Evolutionary conservation across 2,329 filamentous ascomycete genomes (phyloP), one percentile per base, ranked within the genome.

Genomic region (Monosporascus sp.): DNA sequence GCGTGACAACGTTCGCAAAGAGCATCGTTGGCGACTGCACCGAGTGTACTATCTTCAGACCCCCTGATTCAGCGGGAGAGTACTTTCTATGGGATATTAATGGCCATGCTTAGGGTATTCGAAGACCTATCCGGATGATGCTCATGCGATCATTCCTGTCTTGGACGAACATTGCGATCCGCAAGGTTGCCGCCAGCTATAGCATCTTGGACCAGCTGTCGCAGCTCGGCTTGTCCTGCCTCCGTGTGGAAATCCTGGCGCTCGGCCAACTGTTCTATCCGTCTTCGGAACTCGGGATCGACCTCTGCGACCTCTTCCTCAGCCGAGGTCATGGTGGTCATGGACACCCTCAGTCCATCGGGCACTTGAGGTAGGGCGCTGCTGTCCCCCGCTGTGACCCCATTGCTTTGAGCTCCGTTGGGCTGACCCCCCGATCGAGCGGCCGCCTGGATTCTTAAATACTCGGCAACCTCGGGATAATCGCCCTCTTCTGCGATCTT

Each of bases 241-340:
- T 89, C 85, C 5, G 84, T 87, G 62, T 93, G 78, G 63, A 97
- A 96, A 65, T 97, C 91, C 24, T 88, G 85, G 41, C 90, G 80
- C 37, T 86, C 80, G 2, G 94, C 92, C 54, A 99, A 73, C 70
- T 96, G 88, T 64, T 97, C 91, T 65, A 99, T 97, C 50, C 89
- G 81, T 60, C 87, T 79, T 65, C 87, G 84, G 60, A 99, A 90
- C 60, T 92, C 91, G 1, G 89, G 84, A 66, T 97, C 91, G 8
- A 86, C 82, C 53, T 85, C 83, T 39, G 77, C 78, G 1, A 76
- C 78, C 6, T 82, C 81, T 14, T 82, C 83, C 45, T 82, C 76
- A 0, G 69, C 75, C 60, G 86, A 80, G 6, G 80, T 77, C 76
- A 94, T 85, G 2, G 88, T 88, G 47, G 88, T 88, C 53, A 97